Evolutionary conservation across 345 rosid genomes (phyloP), one percentile per base, ranked within the genome.

Genomic region (Syzygium oleosum): DNA sequence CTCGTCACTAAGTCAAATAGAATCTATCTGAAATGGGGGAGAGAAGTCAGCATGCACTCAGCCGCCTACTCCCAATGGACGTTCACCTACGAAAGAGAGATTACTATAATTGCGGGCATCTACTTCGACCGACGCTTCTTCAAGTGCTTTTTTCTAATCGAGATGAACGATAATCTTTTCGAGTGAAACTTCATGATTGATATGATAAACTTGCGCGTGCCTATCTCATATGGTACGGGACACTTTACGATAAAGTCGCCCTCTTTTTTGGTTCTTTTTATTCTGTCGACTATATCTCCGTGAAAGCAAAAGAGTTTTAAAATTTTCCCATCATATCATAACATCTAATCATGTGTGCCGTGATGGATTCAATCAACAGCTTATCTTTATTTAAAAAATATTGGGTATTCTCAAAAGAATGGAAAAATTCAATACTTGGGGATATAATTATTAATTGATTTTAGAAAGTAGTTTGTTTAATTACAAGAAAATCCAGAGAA

Each of bases 31-130:
- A 68, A 68, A 68, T 34, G 80, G 55, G 46, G 38, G 58, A 17
- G 54, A 34, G 84, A 87, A 85, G 89, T 90, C 89, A 90, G 25
- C 87, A 52, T 34, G 87, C 89, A 90, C 89, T 86, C 59, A 84
- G 84, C 54, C 87, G 86, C 73, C 58, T 80, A 55, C 59, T 23
- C 14, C 23, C 73, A 49, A 84, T 55, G 49, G 58, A n/a, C n/a
- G 49, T 85, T 55, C 61, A 84, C 85, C 54, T 52, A 38, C 38
- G 85, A 38, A 73, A 73, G 80, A 43, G 80, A 73, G 80, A 73
- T 73, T 34, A 34, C 80, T 73, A 9, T 34, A 54, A 46, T 53
- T 31, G 65, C 86, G 29, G 46, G 10, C 25, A 73, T 17, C 80
- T 19, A 68, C 80, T 68, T 68, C 80, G 80, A 68, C 38, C 46